Evolutionary conservation across 495 filamentous ascomycete genomes (phyloP).

Genomic region (Oidiodendron maius): DNA sequence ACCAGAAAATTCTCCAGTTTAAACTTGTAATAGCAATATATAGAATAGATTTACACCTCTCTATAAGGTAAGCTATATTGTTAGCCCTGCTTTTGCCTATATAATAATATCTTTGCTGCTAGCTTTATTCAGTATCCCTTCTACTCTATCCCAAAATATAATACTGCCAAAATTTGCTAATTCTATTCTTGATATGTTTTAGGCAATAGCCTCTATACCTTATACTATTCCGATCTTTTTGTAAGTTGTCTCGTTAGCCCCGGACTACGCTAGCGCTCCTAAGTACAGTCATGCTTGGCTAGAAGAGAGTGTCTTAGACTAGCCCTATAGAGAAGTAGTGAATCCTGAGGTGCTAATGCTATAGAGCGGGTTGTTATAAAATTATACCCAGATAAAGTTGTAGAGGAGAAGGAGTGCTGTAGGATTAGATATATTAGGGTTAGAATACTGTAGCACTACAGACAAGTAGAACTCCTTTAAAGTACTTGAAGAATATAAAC

Average conservation of each 20-base stretch:
- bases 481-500: no score
- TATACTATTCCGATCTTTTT: conserved; percentile 18
- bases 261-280: neutral
- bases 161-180: conserved; percentile 9
- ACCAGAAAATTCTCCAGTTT: no score
- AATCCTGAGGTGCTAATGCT: conserved; percentile 1
- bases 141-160: neutral
- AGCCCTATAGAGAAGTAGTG: neutral
- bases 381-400: conserved; percentile 65
- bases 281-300: neutral
- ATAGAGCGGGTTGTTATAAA: conserved; percentile 45
- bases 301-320: no score
- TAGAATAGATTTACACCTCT: no score
- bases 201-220: conserved; percentile 21
- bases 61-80: no score
- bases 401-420: conserved; percentile 48
- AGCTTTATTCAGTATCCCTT: neutral
- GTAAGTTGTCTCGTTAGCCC: conserved; percentile 11
- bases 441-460: conserved; percentile 61
- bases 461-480: conserved; percentile 54
- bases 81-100: neutral
- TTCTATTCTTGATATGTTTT: conserved; percentile 18
- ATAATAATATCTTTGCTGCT: neutral
- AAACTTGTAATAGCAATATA: no score
- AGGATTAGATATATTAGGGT: conserved; percentile 55